Evolutionary conservation across 148 eudicot species (phyloP).

Genomic region (Fallopia convolvulus): DNA sequence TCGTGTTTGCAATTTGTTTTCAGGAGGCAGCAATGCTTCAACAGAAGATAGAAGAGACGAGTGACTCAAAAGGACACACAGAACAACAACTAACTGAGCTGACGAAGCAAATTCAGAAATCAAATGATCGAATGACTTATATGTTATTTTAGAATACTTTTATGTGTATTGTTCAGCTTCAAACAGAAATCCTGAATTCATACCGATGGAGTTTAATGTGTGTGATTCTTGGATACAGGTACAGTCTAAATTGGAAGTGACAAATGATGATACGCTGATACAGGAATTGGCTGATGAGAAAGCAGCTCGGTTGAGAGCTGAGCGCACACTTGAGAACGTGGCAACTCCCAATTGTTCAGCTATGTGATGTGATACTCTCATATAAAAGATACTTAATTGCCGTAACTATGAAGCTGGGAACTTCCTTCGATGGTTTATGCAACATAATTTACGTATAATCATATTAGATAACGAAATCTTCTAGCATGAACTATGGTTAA

Average conservation of each 20-base stretch:
- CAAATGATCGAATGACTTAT: not conserved
- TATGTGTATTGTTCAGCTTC: too few relatives aligned
- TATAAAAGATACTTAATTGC: too few relatives aligned
- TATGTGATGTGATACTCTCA: too few relatives aligned
- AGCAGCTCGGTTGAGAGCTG: constrained; percentile 62
- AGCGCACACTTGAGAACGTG: constrained; percentile 14
- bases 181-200: too few relatives aligned
- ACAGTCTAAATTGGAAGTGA: constrained; percentile 53
- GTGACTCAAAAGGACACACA: constrained; percentile 36
- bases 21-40: constrained; percentile 48
- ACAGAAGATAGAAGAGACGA: constrained; percentile 35
- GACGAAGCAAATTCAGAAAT: constrained; percentile 27
- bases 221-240: constrained; percentile 28
- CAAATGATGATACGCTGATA: constrained; percentile 51
- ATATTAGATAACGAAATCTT: too few relatives aligned
- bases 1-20: not conserved
- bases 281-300: constrained; percentile 69
- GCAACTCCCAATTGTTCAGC: too few relatives aligned
- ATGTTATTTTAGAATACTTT: too few relatives aligned
- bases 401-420: too few relatives aligned
- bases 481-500: too few relatives aligned
- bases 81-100: constrained; percentile 33
- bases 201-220: not conserved
- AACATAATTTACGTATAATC: too few relatives aligned
- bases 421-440: too few relatives aligned